Conservation (phyloP, 805 yeast genomes). For the Cyberlindnera xylosilytica region DNA sequence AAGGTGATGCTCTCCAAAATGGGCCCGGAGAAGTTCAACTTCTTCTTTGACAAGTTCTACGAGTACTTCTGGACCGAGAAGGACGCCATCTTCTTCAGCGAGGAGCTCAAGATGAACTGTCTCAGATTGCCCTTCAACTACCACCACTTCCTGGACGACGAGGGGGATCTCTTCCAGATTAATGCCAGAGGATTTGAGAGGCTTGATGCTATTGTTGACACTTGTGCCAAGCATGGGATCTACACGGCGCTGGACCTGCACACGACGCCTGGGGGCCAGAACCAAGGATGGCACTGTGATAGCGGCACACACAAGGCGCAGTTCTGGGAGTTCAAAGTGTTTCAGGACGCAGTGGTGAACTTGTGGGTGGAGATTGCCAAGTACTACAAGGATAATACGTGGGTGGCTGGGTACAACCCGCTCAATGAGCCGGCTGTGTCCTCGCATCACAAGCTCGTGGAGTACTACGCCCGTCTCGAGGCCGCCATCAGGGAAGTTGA, state of each 20-base stretch:
- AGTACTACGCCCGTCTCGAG: constrained; percentile 38
- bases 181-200: constrained; percentile 43
- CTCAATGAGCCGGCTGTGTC: constrained; percentile 50
- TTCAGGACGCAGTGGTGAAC: constrained; percentile 44
- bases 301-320: constrained; percentile 43
- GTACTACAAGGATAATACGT: constrained; percentile 43
- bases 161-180: constrained; percentile 39
- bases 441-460: constrained; percentile 38
- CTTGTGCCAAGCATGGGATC: constrained; percentile 44
- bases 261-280: constrained; percentile 51
- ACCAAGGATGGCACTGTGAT: constrained; percentile 54
- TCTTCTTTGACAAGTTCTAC: constrained; percentile 48
- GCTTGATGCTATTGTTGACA: constrained; percentile 40
- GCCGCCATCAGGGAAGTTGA: constrained; percentile 41
- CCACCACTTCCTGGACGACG: constrained; percentile 46
- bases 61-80: constrained; percentile 51
- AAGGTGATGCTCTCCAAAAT: constrained; percentile 35
- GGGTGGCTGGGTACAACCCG: constrained; percentile 53
- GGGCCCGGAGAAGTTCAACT: constrained; percentile 46
- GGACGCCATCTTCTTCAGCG: constrained; percentile 44
- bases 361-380: constrained; percentile 45
- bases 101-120: constrained; percentile 40
- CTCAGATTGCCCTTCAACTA: constrained; percentile 51
- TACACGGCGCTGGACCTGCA: constrained; percentile 48
- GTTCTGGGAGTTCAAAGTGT: constrained; percentile 47